Percentiles rank a stretch among this genome's conserved stretches.
phyloP scores from a whole-genome alignment of 192 early-diverging fungal species.

The Paraglomus occultum region DNA sequence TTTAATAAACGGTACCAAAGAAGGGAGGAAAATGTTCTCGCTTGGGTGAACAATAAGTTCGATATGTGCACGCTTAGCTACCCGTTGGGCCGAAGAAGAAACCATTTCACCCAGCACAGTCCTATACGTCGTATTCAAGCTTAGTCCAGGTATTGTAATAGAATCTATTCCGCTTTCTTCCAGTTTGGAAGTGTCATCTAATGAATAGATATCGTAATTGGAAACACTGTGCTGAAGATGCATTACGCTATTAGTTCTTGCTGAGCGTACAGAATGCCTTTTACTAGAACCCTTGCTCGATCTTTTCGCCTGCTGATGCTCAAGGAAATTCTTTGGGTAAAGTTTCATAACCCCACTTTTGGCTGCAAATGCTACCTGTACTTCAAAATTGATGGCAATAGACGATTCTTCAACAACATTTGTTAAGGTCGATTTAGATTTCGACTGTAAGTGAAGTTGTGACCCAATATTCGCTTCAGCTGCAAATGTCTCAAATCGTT shows the following conservation, averaged over 20 bases:
- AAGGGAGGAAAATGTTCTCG: slow-evolving; percentile 69
- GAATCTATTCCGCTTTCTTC: slow-evolving; percentile 44
- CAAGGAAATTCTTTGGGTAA: slow-evolving; percentile 50
- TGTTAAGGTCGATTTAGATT: background rate
- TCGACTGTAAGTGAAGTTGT: slow-evolving; percentile 4
- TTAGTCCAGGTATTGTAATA: slow-evolving; percentile 55
- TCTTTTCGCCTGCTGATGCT: slow-evolving; percentile 35
- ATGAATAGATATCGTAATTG: background rate
- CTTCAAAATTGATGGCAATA: slow-evolving; percentile 42
- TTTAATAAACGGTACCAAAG: slow-evolving; percentile 66
- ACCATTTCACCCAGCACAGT: slow-evolving; percentile 44
- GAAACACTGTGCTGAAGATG: background rate
- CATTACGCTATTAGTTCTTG: background rate
- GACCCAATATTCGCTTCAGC: slow-evolving; percentile 34
- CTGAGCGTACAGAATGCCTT: background rate
- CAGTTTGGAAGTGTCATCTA: slow-evolving; percentile 19
- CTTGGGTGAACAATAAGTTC: slow-evolving; percentile 67
- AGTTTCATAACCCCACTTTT: slow-evolving; percentile 48
- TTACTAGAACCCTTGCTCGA: background rate
- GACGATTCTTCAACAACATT: slow-evolving; percentile 27
- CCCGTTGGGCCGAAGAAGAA: slow-evolving; percentile 29
- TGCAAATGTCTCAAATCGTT: slow-evolving; percentile 51
- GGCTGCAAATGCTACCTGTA: slow-evolving; percentile 49
- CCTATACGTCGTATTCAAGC: slow-evolving; percentile 46
- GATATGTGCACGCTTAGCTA: slow-evolving; percentile 48